Base-by-base conservation (phyloP, 192 early-diverging fungal genomes). In the Gorgonomyces haynaldii region DNA sequence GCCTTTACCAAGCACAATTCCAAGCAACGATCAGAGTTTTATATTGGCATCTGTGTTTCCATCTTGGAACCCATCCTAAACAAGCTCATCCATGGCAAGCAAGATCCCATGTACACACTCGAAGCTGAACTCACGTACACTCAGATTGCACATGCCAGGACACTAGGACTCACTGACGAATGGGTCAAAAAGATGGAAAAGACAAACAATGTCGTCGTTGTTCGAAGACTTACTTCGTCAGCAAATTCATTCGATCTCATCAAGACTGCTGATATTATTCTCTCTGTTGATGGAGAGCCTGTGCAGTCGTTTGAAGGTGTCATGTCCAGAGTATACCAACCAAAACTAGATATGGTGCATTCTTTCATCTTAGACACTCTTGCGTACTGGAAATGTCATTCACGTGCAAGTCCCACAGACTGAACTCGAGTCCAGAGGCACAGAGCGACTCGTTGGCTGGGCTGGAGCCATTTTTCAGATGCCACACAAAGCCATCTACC, bases 101-200 rank as follows among this genome's bases (percentile, higher is more conserved):
- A 23, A 20, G 20, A 26, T 2, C 39, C 37, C 16, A 42, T 52
- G 3, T 24, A 39, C 23, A 43, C 41, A 12, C 50, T 68, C 1
- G 66, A 63, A 39, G 61, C 60, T 1, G 66, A 68, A 31, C 21
- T 68, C 12, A 64, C 54, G 8, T 64, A 63, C 45, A 62, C 58
- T 27, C 66, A 68, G 42, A 50, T 73, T 22, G 59, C 67, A 13
- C 67, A 73, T 42, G 67, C 64, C n/a, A 35, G 70, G 5, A 28
- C 60, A 7, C 34, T 73, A 50, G 70, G 70, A 9, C 36, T 73
- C 5, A 50, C 46, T 19, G 64, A 70, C 26, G 57, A 59, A 20
- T 73, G 70, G 52, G 52, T 64, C 4, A 56, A 58, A 39, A 28
- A 38, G 13, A 58, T 67, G 25, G 65, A 67, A 29, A 36, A 40